phyloP scores from a whole-genome alignment of 2,329 filamentous ascomycete species.

The Aureobasidium sp. region DNA sequence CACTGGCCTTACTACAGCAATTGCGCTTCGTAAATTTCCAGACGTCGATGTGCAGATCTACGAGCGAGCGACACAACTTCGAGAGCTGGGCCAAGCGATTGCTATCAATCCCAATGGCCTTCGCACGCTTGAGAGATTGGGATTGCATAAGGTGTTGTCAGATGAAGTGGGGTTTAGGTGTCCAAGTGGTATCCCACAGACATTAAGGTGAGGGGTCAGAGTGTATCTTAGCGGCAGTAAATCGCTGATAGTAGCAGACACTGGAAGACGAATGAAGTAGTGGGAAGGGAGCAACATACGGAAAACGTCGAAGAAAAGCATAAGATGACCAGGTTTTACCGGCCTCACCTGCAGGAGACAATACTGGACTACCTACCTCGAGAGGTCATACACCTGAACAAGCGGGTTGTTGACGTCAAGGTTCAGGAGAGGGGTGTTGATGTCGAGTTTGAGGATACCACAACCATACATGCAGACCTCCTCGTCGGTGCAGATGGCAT shows the following conservation, averaged over 20 bases:
- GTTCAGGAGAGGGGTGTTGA: slow-evolving; percentile 19
- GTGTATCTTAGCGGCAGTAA: neutral
- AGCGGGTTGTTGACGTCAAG: slow-evolving; percentile 22
- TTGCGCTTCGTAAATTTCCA: slow-evolving; percentile 28
- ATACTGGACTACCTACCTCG: slow-evolving; percentile 27
- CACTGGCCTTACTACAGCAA: slow-evolving; percentile 33
- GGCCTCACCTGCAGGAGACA: slow-evolving; percentile 31
- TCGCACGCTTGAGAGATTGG: slow-evolving; percentile 30
- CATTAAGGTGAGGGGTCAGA: slow-evolving; percentile 26
- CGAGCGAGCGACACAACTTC: slow-evolving; percentile 30
- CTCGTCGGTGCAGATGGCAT: slow-evolving; percentile 33
- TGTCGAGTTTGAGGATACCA: slow-evolving; percentile 28
- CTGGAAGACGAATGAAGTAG: slow-evolving; percentile 34
- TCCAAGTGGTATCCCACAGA: slow-evolving; percentile 27
- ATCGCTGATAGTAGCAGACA: slow-evolving; percentile 19
- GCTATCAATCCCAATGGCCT: slow-evolving; percentile 35
- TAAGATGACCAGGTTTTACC: slow-evolving; percentile 31
- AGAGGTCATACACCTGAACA: slow-evolving; percentile 27
- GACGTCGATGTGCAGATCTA: slow-evolving; percentile 30
- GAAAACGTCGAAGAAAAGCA: slow-evolving; percentile 27
- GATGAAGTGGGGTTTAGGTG: slow-evolving; percentile 31
- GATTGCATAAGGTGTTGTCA: slow-evolving; percentile 28
- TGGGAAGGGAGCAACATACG: slow-evolving; percentile 29
- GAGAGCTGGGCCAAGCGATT: slow-evolving; percentile 34
- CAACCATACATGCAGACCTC: slow-evolving; percentile 25